Evolutionary conservation across 352 stramenopile species (phyloP).

Genomic region (Phytophthora kernoviae): DNA sequence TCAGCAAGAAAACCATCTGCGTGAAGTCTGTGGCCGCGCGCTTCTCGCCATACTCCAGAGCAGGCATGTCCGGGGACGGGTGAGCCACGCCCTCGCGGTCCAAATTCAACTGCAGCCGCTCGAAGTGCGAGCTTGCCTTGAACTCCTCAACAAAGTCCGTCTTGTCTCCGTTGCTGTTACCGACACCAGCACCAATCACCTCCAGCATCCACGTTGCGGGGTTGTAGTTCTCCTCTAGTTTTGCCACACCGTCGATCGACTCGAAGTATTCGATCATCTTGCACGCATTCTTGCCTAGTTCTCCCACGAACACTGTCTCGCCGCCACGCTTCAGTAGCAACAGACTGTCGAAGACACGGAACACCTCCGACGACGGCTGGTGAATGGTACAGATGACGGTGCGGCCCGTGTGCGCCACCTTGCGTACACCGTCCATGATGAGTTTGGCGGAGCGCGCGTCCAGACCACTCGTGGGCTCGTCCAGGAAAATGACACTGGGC

Average conservation of each 20-base stretch:
- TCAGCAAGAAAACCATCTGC: constrained; percentile 46
- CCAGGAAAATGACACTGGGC: constrained; percentile 25
- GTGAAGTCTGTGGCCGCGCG: constrained; percentile 23
- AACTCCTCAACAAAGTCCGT: constrained; percentile 47
- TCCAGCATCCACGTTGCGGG: constrained; percentile 53
- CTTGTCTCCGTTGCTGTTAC: constrained; percentile 27
- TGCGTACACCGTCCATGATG: constrained; percentile 86
- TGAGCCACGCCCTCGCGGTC: constrained; percentile 34
- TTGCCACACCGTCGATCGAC: constrained; percentile 33
- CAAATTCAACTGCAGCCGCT: constrained; percentile 31
- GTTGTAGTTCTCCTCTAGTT: constrained; percentile 77
- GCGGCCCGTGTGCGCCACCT: constrained; percentile 73
- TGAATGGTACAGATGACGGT: constrained; percentile 94
- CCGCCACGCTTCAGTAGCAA: constrained; percentile 39
- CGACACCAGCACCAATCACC: constrained; percentile 53
- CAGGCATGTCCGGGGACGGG: constrained; percentile 28
- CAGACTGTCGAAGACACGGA: constrained; percentile 43
- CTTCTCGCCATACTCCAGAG: constrained; percentile 41
- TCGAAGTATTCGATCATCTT: constrained; percentile 26
- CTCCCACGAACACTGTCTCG: constrained; percentile 55
- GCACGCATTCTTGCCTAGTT: constrained; percentile 42
- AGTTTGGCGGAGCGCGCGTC: constrained; percentile 88
- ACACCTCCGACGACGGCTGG: constrained; percentile 89
- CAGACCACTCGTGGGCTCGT: constrained; percentile 90
- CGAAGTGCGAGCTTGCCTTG: constrained; percentile 28